Percentiles rank a stretch among this genome's conserved stretches.
These are phyloP conservation scores for Podaxis sp. DNA, from an alignment of 768 basidiomycete species.

Conservation along the genomic window DNA sequence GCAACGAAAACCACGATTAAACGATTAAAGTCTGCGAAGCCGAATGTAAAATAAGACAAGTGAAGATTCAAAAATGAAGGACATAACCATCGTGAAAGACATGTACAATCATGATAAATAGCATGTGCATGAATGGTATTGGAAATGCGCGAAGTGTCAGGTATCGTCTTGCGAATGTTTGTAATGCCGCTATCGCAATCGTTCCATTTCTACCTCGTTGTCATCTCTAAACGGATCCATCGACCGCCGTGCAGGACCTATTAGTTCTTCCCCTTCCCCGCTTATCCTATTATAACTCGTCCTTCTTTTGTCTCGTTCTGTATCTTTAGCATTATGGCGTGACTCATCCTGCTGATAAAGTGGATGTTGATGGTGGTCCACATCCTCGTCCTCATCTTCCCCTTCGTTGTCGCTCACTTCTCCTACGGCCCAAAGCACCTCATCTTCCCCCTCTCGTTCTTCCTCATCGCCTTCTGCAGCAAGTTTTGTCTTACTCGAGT, in stretches of 20 bases:
- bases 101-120: constrained; percentile 2
- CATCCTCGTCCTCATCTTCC: constrained; percentile 42
- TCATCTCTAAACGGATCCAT: constrained; percentile 32
- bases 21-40: not conserved
- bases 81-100: constrained; percentile 1
- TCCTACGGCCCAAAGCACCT: constrained; percentile 71
- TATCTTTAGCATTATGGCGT: constrained; percentile 8
- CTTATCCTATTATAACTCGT: constrained; percentile 12
- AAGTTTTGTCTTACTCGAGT: constrained; percentile 20
- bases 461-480: constrained; percentile 37
- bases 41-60: not conserved
- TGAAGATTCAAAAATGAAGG: not conserved
- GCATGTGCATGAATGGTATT: not conserved
- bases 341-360: constrained; percentile 23
- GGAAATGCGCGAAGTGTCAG: not conserved
- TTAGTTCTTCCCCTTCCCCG: constrained; percentile 20
- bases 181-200: not conserved
- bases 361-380: constrained; percentile 44
- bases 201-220: constrained; percentile 14
- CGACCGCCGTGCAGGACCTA: constrained; percentile 16
- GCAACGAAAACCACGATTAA: not conserved
- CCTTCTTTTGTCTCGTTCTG: constrained; percentile 1
- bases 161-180: not conserved
- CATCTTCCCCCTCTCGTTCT: constrained; percentile 39
- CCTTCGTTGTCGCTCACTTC: constrained; percentile 65